A percentile compares a stretch with the other conserved stretches of the same genome.
Conservation (phyloP, 306 rosid species). For the Vachellia collinsii region DNA sequence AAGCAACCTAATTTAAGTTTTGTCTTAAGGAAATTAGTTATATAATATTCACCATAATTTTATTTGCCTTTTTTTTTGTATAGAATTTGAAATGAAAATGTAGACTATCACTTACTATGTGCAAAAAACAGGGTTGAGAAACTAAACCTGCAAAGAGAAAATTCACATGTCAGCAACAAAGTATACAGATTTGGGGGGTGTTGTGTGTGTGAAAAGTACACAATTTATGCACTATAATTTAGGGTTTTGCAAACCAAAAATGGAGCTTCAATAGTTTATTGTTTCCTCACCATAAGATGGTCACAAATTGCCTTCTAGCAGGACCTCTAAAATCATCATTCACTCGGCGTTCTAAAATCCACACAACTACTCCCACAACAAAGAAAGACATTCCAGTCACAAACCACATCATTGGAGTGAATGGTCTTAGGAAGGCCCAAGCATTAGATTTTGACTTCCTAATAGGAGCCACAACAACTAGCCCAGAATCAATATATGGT, state of each 20-base stretch:
- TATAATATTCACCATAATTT: neutral
- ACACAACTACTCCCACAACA: conserved; percentile 69
- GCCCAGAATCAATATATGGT: conserved; percentile 77
- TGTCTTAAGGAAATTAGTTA: neutral
- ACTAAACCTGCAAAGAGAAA: conserved; percentile 59
- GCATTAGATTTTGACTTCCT: conserved; percentile 57
- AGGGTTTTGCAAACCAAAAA: neutral
- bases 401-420: conserved; percentile 69
- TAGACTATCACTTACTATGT: conserved; percentile 61
- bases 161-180: conserved; percentile 14
- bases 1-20: too few species aligned
- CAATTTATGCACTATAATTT: neutral
- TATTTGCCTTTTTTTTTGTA: neutral
- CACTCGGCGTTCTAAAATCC: conserved; percentile 75
- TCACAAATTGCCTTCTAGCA: conserved; percentile 63
- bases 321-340: conserved; percentile 84
- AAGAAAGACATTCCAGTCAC: conserved; percentile 65
- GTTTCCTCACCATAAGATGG: conserved; percentile 59
- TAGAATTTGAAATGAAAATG: neutral
- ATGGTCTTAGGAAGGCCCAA: conserved; percentile 87
- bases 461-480: conserved; percentile 74
- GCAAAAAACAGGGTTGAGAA: conserved; percentile 74
- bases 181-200: neutral
- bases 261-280: neutral
- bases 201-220: neutral